These are phyloP conservation scores for Sordariomycetes sp. DNA, from an alignment of 2,329 filamentous ascomycete species.

Conservation along the genomic window DNA sequence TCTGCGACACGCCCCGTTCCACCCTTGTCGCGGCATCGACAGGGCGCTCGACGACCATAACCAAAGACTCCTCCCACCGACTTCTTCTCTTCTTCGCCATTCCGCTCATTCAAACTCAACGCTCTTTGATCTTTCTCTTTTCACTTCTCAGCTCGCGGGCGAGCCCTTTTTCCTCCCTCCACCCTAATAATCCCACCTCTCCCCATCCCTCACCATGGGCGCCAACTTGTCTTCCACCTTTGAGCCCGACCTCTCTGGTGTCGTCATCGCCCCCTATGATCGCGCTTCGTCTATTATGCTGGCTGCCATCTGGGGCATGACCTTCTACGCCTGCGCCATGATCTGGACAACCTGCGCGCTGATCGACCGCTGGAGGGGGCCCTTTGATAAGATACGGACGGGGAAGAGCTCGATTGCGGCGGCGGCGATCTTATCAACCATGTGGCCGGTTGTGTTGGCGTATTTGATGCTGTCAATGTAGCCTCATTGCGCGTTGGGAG, in stretches of 20 bases:
- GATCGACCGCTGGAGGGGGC: slow-evolving; percentile 31
- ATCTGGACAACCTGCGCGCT: slow-evolving; percentile 31
- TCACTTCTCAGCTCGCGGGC: slow-evolving; percentile 1
- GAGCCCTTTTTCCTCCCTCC: not conserved
- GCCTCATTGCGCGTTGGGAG: too few species aligned
- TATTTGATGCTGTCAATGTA: slow-evolving; percentile 16
- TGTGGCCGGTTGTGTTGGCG: slow-evolving; percentile 25
- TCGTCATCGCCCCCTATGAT: slow-evolving; percentile 21
- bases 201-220: slow-evolving; percentile 21
- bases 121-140: not conserved
- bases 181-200: not conserved
- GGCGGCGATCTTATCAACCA: slow-evolving; percentile 21
- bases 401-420: slow-evolving; percentile 16
- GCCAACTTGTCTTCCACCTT: slow-evolving; percentile 28
- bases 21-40: not conserved
- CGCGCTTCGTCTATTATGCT: slow-evolving; percentile 18
- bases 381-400: slow-evolving; percentile 21
- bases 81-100: slow-evolving; percentile 1
- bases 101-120: not conserved
- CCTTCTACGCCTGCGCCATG: slow-evolving; percentile 26
- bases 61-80: not conserved
- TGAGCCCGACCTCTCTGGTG: slow-evolving; percentile 25
- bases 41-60: not conserved
- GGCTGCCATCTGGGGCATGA: slow-evolving; percentile 21
- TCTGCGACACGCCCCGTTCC: slow-evolving; percentile 2